phyloP scores from a whole-genome alignment of 2,329 filamentous ascomycete species.

The Aspergillus spinulosporus region DNA sequence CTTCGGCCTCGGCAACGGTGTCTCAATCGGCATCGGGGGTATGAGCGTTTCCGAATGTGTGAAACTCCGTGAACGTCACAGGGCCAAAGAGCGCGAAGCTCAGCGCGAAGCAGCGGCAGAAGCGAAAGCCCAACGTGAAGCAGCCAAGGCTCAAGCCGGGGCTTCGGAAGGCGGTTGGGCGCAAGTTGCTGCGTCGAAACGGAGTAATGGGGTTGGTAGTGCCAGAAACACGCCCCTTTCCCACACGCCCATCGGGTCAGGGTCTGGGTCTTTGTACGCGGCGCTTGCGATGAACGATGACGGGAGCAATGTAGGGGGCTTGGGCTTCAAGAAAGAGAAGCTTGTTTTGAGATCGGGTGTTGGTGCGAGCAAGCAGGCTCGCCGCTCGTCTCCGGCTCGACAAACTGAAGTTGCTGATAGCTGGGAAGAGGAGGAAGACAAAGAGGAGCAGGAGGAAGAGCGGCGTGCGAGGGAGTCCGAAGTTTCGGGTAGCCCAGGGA shows the following conservation, averaged over 20 bases:
- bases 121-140: conserved; percentile 29
- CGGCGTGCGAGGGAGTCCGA: conserved; percentile 21
- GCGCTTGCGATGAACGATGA: conserved; percentile 30
- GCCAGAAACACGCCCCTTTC: conserved; percentile 27
- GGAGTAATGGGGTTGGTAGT: conserved; percentile 28
- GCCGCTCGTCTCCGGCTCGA: conserved; percentile 19
- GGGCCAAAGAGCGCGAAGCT: conserved; percentile 44
- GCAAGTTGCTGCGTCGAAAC: conserved; percentile 40
- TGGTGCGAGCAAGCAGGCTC: conserved; percentile 32
- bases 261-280: conserved; percentile 29
- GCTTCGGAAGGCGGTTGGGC: conserved; percentile 38
- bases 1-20: conserved; percentile 51
- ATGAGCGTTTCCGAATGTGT: conserved; percentile 42
- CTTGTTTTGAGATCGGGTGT: conserved; percentile 39
- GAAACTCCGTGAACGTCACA: conserved; percentile 44
- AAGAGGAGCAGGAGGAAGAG: conserved; percentile 33
- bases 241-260: conserved; percentile 12
- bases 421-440: conserved; percentile 50
- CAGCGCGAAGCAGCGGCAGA: conserved; percentile 38
- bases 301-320: neutral
- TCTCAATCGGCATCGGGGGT: conserved; percentile 53
- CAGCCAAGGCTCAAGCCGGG: conserved; percentile 27
- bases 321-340: conserved; percentile 31
- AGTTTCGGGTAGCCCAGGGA: neutral
- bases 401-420: conserved; percentile 43